A percentile compares a stretch with the other conserved stretches of the same genome.
phyloP scores from a whole-genome alignment of 192 early-diverging fungal genomes.

The Entomortierella beljakovae region DNA sequence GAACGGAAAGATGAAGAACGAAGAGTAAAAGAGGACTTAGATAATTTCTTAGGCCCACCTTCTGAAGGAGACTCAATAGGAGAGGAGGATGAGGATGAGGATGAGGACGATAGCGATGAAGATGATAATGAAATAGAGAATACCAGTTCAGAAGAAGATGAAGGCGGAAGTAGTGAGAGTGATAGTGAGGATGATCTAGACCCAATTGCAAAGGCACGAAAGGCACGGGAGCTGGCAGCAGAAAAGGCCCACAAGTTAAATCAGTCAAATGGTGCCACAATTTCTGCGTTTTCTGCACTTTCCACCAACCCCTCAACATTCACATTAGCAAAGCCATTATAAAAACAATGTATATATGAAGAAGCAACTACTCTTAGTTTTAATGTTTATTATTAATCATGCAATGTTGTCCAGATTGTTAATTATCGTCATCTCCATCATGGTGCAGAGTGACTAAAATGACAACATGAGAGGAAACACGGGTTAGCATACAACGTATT shows the following conservation, averaged over 20 bases:
- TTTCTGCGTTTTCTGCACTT: conserved; percentile 40
- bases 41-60: conserved; percentile 31
- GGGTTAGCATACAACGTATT: too few relatives aligned
- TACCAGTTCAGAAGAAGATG: conserved; percentile 6
- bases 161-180: background rate
- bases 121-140: conserved; percentile 16
- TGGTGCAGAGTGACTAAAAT: conserved; percentile 67
- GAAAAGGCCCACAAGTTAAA: background rate
- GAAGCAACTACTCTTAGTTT: background rate
- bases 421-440: conserved; percentile 64
- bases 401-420: conserved; percentile 10
- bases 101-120: conserved; percentile 6
- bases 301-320: conserved; percentile 26
- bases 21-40: conserved; percentile 35
- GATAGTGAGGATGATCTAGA: conserved; percentile 33
- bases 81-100: conserved; percentile 7
- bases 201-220: conserved; percentile 43
- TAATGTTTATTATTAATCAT: background rate
- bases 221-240: conserved; percentile 16
- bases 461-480: background rate
- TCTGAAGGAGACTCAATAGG: conserved; percentile 33
- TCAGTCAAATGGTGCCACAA: conserved; percentile 23
- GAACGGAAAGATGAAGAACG: conserved; percentile 17
- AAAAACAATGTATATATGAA: background rate
- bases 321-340: conserved; percentile 4